Base-by-base conservation (phyloP, 257 asterid genomes). In the Apocynum venetum region DNA sequence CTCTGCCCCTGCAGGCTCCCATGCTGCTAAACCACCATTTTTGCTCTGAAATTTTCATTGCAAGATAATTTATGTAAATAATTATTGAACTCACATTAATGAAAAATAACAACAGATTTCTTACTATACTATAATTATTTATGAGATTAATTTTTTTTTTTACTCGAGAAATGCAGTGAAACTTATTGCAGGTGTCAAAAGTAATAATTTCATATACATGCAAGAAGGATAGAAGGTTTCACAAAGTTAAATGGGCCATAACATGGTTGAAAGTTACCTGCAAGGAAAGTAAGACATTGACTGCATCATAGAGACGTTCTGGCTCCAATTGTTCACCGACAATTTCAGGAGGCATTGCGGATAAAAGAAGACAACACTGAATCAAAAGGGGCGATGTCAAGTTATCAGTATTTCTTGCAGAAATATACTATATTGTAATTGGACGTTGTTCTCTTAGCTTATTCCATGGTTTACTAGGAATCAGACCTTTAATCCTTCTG, bases 1-100 rank as follows among this genome's bases (percentile, higher is more conserved):
- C 0, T 91, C 80, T 77, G 97, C 85, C 75, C 97, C 94, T 60
- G 97, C 97, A n/a, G 98, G 98, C 80, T 94, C 98, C 98, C 98
- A 94, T 59, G 96, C 97, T 75, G 97, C 82, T 71, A 94, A 84
- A 6, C 98, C 98, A 0, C 98, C 98, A 66, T 94, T 92, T 83
- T 92, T 88, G 78, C 97, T 94, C 97, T 94, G 94, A 41, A 57
- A 75, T 80, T 44, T 46, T 55, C 8, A 40, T 55, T 69, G 4
- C 60, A 77, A 4, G 11, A 48, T 7, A 10, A 4, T 66, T 14
- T 43, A 25, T 5, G 19, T 66, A 6, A 67, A 19, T 6, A 43
- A 15, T 17, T 4, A 15, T n/a, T 46, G 41, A 55, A 43, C 31
- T 31, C 47, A 31, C 25, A 38, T 40, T 5, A 1, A 66, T 38